Evolutionary conservation across 2,329 filamentous ascomycete species (phyloP), one percentile per base, ranked within the genome.

Genomic region (Fusarium acutatum): DNA sequence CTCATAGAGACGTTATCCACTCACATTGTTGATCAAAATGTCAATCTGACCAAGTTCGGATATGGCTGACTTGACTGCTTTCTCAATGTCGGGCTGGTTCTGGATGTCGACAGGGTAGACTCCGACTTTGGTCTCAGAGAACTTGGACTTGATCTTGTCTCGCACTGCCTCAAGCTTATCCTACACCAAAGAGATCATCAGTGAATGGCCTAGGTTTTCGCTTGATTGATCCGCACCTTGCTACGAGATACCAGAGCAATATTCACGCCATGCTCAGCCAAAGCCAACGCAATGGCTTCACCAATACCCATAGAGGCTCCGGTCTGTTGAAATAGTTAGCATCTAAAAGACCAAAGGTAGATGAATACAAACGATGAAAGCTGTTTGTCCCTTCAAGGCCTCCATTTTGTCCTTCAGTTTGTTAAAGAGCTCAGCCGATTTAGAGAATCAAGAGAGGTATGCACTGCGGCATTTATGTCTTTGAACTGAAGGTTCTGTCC

Each of bases 1-100:
- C 0, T 7, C 2, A 12, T 1, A 17, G 20, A 24, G 7, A 7
- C 4, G 1, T 9, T 3, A 4, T 2, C 1, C 2, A 22, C 62
- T 37, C 2, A 66, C 69, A 46, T 74, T 74, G 22, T 74, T 73
- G 13, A 74, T 65, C 1, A 74, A 41, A 6, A 73, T 59, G 6
- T 74, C 71, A 24, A 71, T 60, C 1, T 63, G 56, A 2, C 69
- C 69, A 17, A 74, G 30, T 6, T 74, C 71, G 1, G 37, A 17
- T n/a, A 68, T 38, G 0, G 38, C 57, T 7, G 35, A 46, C 3
- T 49, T 28, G 0, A 73, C 67, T 0, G 69, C 63, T 11, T 47
- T 32, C 4, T 73, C 67, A 3, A 59, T 37, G 1, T 44, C 60
- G 1, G 26, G 18, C 5, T 60, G 54, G 13, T 47, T 37, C 18